Evolutionary conservation across 2,329 filamentous ascomycete species (phyloP).

Genomic region (Alternaria ventricosa): DNA sequence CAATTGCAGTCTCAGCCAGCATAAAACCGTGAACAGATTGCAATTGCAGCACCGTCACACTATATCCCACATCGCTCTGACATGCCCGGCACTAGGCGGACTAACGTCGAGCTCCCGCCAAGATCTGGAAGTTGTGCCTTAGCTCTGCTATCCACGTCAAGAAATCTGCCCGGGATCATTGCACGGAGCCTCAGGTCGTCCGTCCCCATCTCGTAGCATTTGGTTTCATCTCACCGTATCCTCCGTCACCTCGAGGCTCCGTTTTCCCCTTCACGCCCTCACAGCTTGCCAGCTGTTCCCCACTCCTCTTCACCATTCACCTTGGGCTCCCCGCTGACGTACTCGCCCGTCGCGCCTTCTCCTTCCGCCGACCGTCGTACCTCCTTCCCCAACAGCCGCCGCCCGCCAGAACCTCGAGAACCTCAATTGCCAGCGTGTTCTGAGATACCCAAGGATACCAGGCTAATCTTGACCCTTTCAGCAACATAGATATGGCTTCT

Average conservation of each 20-base stretch:
- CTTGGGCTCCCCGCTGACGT: conserved; percentile 35
- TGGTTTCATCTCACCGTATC: conserved; percentile 34
- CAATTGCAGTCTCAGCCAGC: neutral
- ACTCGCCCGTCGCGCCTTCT: conserved; percentile 19
- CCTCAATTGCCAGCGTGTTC: conserved; percentile 8
- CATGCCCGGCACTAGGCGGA: conserved; percentile 7
- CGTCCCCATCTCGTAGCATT: conserved; percentile 32
- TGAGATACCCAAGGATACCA: conserved; percentile 12
- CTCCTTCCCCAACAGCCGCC: conserved; percentile 17
- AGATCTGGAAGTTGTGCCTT: conserved; percentile 25
- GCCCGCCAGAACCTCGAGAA: neutral
- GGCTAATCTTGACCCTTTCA: conserved; percentile 1
- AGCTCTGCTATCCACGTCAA: conserved; percentile 40
- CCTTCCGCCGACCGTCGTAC: conserved; percentile 10
- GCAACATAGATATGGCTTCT: conserved; percentile 32
- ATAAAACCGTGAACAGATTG: neutral
- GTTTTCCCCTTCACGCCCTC: conserved; percentile 26
- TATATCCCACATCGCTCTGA: conserved; percentile 4
- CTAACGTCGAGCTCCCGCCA: conserved; percentile 15
- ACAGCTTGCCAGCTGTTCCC: conserved; percentile 21
- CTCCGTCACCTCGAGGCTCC: conserved; percentile 25
- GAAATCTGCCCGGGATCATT: conserved; percentile 37
- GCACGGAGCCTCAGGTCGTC: conserved; percentile 37
- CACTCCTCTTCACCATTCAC: conserved; percentile 25
- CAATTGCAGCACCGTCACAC: neutral